phyloP scores from a whole-genome alignment of 768 basidiomycete species.

The Lentinus tigrinus region DNA sequence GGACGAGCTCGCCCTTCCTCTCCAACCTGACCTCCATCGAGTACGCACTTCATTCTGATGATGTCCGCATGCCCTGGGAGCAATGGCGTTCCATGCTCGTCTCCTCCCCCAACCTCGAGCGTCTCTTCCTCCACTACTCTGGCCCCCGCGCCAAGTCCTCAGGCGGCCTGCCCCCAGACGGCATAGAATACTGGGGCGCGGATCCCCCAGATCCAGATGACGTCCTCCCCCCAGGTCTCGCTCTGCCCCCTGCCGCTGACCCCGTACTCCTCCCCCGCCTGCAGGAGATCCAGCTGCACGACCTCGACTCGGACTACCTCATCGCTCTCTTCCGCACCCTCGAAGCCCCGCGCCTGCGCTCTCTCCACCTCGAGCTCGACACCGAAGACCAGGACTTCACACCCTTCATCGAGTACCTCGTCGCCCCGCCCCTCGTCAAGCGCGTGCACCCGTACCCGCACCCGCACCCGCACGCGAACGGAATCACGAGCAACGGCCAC shows the following conservation, averaged over 20 bases:
- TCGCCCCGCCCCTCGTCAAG: slow-evolving; percentile 4
- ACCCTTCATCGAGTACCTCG: slow-evolving; percentile 36
- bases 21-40: slow-evolving; percentile 49
- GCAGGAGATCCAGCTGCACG: slow-evolving; percentile 47
- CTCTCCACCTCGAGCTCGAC: slow-evolving; percentile 49
- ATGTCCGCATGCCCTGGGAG: slow-evolving; percentile 53
- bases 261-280: slow-evolving; percentile 32
- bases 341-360: slow-evolving; percentile 42
- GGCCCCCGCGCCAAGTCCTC: slow-evolving; percentile 40
- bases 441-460: background rate
- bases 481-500: background rate
- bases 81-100: slow-evolving; percentile 57
- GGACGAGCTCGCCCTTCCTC: slow-evolving; percentile 57
- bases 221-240: slow-evolving; percentile 30
- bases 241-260: slow-evolving; percentile 43
- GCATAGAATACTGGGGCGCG: slow-evolving; percentile 33
- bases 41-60: slow-evolving; percentile 59
- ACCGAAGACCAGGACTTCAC: slow-evolving; percentile 45
- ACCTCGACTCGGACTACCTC: slow-evolving; percentile 57
- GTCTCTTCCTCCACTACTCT: slow-evolving; percentile 56
- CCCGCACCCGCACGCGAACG: background rate
- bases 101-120: slow-evolving; percentile 44
- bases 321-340: slow-evolving; percentile 46
- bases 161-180: slow-evolving; percentile 22
- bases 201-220: slow-evolving; percentile 31